Evolutionary conservation across 441 rosid genomes (phyloP), one percentile per base, ranked within the genome.

Genomic region (Croton setiger): DNA sequence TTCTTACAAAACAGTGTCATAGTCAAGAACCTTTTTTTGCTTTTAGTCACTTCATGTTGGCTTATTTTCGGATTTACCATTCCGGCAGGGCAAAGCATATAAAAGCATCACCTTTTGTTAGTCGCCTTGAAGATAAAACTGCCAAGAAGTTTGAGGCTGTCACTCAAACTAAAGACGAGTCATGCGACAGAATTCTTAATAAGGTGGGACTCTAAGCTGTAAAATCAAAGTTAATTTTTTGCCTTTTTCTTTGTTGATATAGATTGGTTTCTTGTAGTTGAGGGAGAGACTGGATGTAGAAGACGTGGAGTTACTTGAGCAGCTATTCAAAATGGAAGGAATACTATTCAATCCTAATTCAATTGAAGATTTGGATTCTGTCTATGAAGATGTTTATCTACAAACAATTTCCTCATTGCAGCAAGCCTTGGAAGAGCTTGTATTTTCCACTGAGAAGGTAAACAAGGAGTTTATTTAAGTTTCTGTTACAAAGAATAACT

Each of bases 61-160:
- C 18, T 21, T 55, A 58, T 56, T 37, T 64, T 45, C 64, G 63
- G 67, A 47, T 70, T 44, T 13, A 65, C 36, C 37, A 55, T 64
- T 71, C 11, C 66, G 63, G 67, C 81, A 93, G 97, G 87, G 97
- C 96, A 73, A 88, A 87, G 84, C 97, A 93, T 76, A 81, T 93
- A 74, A 91, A 88, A 80, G 70, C 91, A 72, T 80, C 89, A 67
- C 85, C 89, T 56, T 67, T 76, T 59, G 73, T 80, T 69, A 76
- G 61, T 39, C 35, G 66, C 59, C 70, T 56, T 39, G 85, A 83
- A 80, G 83, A 83, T 18, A 88, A 68, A 74, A 70, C 58, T 67
- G 54, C 66, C 66, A 81, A 72, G 70, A 78, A 72, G 60, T 81
- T 67, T 14, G 84, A 13, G 67, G 77, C 67, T 66, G 60, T 56